Evolutionary conservation across 2,329 filamentous ascomycete genomes (phyloP), one percentile per base, ranked within the genome.

Genomic region (Arthrobotrys pseudoclavata): DNA sequence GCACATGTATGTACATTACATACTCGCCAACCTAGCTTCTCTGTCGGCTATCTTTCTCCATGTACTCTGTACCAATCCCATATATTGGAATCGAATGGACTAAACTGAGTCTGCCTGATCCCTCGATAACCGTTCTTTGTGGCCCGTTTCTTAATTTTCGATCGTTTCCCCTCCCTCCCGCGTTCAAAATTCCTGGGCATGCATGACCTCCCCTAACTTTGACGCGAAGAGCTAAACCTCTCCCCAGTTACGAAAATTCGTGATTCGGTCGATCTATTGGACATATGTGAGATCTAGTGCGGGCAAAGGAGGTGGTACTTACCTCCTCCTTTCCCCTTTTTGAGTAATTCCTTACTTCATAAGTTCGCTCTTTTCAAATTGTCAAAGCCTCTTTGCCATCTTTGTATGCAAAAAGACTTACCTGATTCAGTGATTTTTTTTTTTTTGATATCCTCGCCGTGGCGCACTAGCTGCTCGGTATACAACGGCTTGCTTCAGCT

Each of bases 141-240:
- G 31, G 40, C 18, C 67, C 67, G 67, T 42, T 40, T 52, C 67
- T 22, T n/a, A 47, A 5, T 70, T 70, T 53, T 48, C 20, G 15
- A 48, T 50, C 29, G n/a, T 1, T 2, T 60, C 37, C 31, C n/a
- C 20, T 68, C 64, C 24, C 50, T 68, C 64, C 24, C 50, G 62
- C 48, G 22, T 47, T 62, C 50, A 47, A 42, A 52, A n/a, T n/a
- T 57, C 60, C 53, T 53, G 42, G 64, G 34, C n/a, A 47, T 37
- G 48, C 52, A 57, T 57, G 52, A 57, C 22, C 55, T 60, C 50
- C 66, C 66, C 66, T 61, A 26, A 29, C 66, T 26, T 66, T 31
- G 45, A 42, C 42, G 37, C 40, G 42, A 15, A 40, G 37, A 53
- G 31, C 52, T 40, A 37, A 37, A 37, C n/a, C 31, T 31, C 52